A percentile compares a stretch with the other conserved stretches of the same genome.
These are phyloP conservation scores for Medicago truncatula DNA, from an alignment of 306 rosid species.

Conservation along the genomic window MtrunA17r5.0-ANR NC_053045.1:8467001-8467500, in stretches of 20 bases:
- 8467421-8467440: constrained; percentile 20
- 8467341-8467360: not conserved
- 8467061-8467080: too few species aligned
- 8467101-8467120: too few species aligned
- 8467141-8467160: too few species aligned
- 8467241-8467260: not conserved
- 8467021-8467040: constrained; percentile 1
- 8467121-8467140: too few species aligned
- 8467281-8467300: not conserved
- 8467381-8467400: not conserved
- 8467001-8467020: not conserved
- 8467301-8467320: not conserved
- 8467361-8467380: not conserved
- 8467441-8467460: constrained; percentile 10
- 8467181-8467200: not conserved
- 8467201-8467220: not conserved
- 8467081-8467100: too few species aligned
- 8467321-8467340: not conserved
- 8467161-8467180: too few species aligned
- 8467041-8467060: too few species aligned
- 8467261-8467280: not conserved
- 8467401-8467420: constrained; percentile 5
- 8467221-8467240: constrained; percentile 9
- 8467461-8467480: constrained; percentile 60
- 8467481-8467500: constrained; percentile 90